These are phyloP conservation scores for Phialemonium atrogriseum DNA, from an alignment of 2,329 filamentous ascomycete species.

Conservation along the genomic window DNA sequence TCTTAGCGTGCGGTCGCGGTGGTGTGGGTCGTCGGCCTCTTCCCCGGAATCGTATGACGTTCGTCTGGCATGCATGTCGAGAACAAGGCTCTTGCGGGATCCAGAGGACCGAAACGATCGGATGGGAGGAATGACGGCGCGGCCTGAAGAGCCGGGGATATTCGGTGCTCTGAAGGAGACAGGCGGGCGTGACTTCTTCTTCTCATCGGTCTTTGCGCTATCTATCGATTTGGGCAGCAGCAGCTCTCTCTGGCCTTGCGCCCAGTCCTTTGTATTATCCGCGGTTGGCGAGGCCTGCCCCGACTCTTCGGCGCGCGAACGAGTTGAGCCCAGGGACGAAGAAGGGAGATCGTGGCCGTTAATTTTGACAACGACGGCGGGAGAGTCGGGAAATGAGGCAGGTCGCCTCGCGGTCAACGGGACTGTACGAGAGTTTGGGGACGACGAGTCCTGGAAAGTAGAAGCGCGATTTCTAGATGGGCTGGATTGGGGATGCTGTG, in stretches of 20 bases:
- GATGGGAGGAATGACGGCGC: slow-evolving; percentile 40
- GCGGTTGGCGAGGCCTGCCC: slow-evolving; percentile 16
- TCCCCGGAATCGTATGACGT: slow-evolving; percentile 36
- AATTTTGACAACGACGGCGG: slow-evolving; percentile 12
- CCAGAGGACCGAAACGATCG: slow-evolving; percentile 48
- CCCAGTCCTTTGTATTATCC: slow-evolving; percentile 25
- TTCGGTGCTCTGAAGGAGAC: slow-evolving; percentile 40
- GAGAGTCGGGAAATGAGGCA: slow-evolving; percentile 28
- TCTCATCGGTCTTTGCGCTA: slow-evolving; percentile 38
- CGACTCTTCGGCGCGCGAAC: slow-evolving; percentile 1
- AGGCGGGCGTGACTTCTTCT: slow-evolving; percentile 37
- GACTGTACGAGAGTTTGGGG: slow-evolving; percentile 10
- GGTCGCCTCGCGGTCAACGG: slow-evolving; percentile 20
- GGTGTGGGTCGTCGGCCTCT: slow-evolving; percentile 28
- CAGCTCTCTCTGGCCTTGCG: slow-evolving; percentile 38
- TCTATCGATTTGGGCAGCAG: slow-evolving; percentile 36
- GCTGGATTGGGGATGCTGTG: slow-evolving; percentile 16
- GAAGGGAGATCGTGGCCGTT: too few species aligned
- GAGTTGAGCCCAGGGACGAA: too few species aligned
- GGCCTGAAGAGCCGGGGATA: slow-evolving; percentile 19
- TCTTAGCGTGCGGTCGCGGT: slow-evolving; percentile 41
- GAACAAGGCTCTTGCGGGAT: slow-evolving; percentile 43
- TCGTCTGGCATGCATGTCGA: slow-evolving; percentile 42
- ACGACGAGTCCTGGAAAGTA: slow-evolving; percentile 26
- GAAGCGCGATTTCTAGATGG: slow-evolving; percentile 24